Percentiles rank a stretch among this genome's conserved stretches.
These are phyloP conservation scores for Fusarium tjaetaba DNA, from an alignment of 2,329 filamentous ascomycete genomes.

Conservation along the genomic window DNA sequence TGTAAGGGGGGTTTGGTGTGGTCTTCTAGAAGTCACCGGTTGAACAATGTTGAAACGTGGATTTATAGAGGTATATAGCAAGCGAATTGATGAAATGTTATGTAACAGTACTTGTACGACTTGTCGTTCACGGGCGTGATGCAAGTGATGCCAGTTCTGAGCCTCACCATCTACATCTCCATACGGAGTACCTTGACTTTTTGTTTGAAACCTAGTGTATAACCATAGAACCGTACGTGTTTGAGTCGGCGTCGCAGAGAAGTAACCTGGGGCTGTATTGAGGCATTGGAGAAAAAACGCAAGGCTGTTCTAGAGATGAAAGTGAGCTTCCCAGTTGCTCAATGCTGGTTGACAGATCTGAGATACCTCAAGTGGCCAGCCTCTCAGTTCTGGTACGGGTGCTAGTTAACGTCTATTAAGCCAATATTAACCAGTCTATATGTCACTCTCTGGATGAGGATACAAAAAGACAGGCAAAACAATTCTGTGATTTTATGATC, in stretches of 20 bases:
- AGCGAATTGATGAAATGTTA: constrained; percentile 32
- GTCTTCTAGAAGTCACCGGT: constrained; percentile 24
- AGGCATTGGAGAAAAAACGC: not conserved
- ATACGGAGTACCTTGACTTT: not conserved
- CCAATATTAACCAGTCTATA: not conserved
- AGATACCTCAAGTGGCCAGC: not conserved
- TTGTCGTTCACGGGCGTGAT: not conserved
- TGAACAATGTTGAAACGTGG: constrained; percentile 20
- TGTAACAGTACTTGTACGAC: not conserved
- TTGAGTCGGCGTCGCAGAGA: not conserved
- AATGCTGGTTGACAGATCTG: not conserved
- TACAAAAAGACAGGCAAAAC: not conserved
- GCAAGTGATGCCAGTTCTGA: not conserved
- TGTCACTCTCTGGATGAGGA: not conserved
- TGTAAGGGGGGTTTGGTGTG: not conserved
- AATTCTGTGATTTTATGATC: not conserved
- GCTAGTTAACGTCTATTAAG: too few species aligned
- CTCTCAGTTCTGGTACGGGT: too few species aligned
- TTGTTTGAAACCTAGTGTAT: not conserved
- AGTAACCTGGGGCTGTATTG: too few species aligned
- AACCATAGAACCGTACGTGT: not conserved
- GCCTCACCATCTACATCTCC: not conserved
- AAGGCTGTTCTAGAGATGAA: not conserved
- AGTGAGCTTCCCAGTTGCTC: not conserved
- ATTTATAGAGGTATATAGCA: constrained; percentile 40